Evolutionary conservation across 306 rosid species (phyloP), one percentile per base, ranked within the genome.

Genomic region (Dalbergia cochinchinensis): DNA sequence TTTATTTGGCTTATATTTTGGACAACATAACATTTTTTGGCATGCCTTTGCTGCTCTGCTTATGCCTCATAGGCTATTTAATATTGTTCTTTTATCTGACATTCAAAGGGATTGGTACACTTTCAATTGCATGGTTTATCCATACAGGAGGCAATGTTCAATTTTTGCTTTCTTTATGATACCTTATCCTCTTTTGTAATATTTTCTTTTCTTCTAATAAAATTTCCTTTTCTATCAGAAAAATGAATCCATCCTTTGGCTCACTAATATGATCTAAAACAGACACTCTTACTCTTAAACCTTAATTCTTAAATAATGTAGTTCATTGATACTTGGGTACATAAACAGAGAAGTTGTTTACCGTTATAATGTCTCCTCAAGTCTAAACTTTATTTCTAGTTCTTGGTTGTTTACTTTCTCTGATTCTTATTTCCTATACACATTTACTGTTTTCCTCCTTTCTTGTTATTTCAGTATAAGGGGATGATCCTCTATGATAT

Each of bases 361-460:
- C 16, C n/a, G 22, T 44, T 26, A 59, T 34, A 51, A 16, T 11
- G 6, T 34, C 71, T 63, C 9, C 18, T 19, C 16, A 53, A 37
- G 18, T 54, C 34, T 39, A 58, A 66, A 18, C 45, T 73, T 44
- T 45, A 42, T 73, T 71, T 64, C 15, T 71, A 51, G 22, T 51
- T 15, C 9, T 68, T 55, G 48, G 48, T 31, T 53, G 33, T 73
- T 37, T 80, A 22, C 53, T 61, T 57, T 69, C 54, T 58, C 76
- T 6, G 72, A 22, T 44, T 71, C 14, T 12, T 59, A 45, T 45
- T 22, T 69, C 41, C 41, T 7, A 6, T 22, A 20, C 8, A 35
- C 6, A 20, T 55, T 6, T 34, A 37, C 54, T 34, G 8, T 15
- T 60, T 11, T 47, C 5, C 47, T 45, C 18, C 58, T 61, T 26